Evolutionary conservation across 2,329 filamentous ascomycete genomes (phyloP).

Genomic region (Elsinoe fawcettii): DNA sequence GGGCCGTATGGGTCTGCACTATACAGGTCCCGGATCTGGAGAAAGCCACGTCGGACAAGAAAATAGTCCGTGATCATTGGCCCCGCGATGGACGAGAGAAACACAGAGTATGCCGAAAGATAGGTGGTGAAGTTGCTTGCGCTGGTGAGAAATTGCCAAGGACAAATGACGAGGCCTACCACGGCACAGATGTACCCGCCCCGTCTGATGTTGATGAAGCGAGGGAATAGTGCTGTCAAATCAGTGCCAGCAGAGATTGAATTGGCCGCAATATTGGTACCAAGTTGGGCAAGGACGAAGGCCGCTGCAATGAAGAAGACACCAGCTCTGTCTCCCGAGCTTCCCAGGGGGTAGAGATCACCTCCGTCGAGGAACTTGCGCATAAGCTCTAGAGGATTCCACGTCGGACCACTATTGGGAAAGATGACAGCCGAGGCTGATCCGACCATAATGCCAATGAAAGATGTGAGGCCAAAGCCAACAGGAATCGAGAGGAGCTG

Average conservation of each 20-base stretch:
- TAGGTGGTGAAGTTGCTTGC: constrained; percentile 86
- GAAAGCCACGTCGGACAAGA: constrained; percentile 70
- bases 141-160: constrained; percentile 67
- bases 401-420: constrained; percentile 55
- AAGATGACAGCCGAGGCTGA: constrained; percentile 32
- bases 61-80: constrained; percentile 89
- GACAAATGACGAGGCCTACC: constrained; percentile 77
- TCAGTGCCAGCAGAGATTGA: constrained; percentile 48
- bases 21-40: constrained; percentile 73
- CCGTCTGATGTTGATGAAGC: constrained; percentile 62
- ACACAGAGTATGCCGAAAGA: constrained; percentile 84
- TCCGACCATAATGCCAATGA: constrained; percentile 29
- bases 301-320: constrained; percentile 42
- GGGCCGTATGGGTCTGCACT: constrained; percentile 57
- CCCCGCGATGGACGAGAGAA: constrained; percentile 88
- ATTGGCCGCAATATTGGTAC: constrained; percentile 72
- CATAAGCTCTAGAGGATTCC: constrained; percentile 37
- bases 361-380: constrained; percentile 36
- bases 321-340: constrained; percentile 41
- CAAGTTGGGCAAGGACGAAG: constrained; percentile 44
- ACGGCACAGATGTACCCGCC: constrained; percentile 78
- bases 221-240: constrained; percentile 45
- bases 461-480: constrained; percentile 18
- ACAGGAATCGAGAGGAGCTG: constrained; percentile 48
- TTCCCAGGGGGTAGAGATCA: constrained; percentile 21